These are phyloP conservation scores for Solanum medicagineum DNA, from an alignment of 257 asterid genomes.

Conservation along the genomic window DNA sequence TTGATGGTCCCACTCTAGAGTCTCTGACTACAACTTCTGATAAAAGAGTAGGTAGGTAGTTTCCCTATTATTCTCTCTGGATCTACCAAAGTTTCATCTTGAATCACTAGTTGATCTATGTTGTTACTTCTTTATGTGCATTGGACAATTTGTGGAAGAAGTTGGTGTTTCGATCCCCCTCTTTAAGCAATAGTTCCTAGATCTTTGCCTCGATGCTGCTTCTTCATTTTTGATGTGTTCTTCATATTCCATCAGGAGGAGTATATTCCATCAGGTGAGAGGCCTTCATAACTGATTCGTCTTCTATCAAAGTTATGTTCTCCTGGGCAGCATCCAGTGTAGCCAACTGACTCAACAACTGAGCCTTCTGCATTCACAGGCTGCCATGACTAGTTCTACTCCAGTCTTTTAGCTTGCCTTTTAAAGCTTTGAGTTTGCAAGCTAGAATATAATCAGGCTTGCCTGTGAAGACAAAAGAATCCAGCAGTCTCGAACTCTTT, in stretches of 20 bases:
- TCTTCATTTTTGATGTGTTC: background rate
- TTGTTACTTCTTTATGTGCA: background rate
- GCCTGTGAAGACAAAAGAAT: too few species aligned
- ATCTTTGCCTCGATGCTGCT: background rate
- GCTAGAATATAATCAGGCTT: too few species aligned
- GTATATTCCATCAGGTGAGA: background rate
- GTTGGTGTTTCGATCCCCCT: background rate
- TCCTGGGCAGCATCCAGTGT: background rate
- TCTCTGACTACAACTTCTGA: background rate
- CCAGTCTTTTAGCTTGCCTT: too few species aligned
- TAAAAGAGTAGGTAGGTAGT: too few species aligned
- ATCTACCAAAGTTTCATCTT: background rate
- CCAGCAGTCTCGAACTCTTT: too few species aligned
- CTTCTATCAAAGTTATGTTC: background rate
- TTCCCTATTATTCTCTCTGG: background rate
- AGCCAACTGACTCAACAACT: background rate
- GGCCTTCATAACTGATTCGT: background rate
- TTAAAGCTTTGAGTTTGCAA: too few species aligned
- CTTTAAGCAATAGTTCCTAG: background rate
- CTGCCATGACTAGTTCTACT: too few species aligned
- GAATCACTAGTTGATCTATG: background rate
- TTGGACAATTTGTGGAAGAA: background rate
- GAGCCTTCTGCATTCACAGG: too few species aligned
- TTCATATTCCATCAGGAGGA: background rate
- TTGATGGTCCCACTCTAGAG: background rate